Conservation (phyloP, 108 stramenopile species). For the Conticribra guillardii region DNA sequence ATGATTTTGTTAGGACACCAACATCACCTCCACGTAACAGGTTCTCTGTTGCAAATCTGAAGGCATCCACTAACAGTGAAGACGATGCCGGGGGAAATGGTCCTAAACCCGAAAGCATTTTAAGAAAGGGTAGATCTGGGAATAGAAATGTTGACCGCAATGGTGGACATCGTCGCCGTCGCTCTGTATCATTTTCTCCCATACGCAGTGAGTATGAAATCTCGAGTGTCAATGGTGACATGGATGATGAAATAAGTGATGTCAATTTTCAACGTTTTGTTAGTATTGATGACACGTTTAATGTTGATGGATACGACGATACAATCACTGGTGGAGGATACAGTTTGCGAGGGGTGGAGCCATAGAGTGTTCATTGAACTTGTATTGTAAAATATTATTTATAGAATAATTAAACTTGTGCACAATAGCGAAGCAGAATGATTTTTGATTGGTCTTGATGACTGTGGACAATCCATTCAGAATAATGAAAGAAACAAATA, state of each 20-base stretch:
- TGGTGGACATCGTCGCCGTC: neutral
- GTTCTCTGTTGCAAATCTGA: neutral
- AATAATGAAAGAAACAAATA: too few relatives aligned
- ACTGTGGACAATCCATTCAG: too few relatives aligned
- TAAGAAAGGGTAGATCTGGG: constrained; percentile 7
- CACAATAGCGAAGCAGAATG: too few relatives aligned
- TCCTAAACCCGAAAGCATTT: neutral
- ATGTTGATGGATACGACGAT: neutral
- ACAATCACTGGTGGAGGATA: constrained; percentile 1
- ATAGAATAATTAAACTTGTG: too few relatives aligned
- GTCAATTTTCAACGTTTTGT: neutral
- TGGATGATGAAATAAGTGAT: constrained; percentile 1
- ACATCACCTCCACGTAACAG: neutral
- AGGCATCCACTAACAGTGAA: neutral
- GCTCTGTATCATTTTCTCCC: constrained; percentile 21
- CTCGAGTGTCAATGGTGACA: neutral
- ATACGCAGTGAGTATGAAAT: constrained; percentile 1
- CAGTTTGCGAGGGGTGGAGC: constrained; percentile 15
- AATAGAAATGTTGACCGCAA: constrained; percentile 4
- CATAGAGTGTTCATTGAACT: too few relatives aligned
- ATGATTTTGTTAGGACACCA: neutral
- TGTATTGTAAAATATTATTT: too few relatives aligned
- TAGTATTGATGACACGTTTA: constrained; percentile 10
- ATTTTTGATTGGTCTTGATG: too few relatives aligned
- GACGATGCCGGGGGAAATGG: neutral